Conservation (phyloP, 331 rosid species). For the Pyracantha coccinea region DNA sequence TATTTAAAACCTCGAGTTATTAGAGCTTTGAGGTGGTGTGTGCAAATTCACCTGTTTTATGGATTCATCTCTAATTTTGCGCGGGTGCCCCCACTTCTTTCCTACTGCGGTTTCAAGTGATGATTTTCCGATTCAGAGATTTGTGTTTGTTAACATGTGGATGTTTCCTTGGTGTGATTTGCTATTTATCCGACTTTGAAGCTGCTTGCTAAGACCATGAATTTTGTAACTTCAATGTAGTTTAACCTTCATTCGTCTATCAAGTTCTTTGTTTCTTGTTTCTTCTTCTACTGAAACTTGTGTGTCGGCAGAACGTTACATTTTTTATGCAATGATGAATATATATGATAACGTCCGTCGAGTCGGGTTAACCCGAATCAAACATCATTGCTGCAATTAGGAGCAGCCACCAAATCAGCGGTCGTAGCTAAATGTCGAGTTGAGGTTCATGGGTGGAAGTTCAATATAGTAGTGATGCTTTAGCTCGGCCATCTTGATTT, state of each 20-base stretch:
- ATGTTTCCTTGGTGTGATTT: slow-evolving; percentile 15
- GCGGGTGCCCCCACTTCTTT: not conserved
- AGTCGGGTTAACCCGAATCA: too few species aligned
- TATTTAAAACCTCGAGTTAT: not conserved
- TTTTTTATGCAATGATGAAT: too few species aligned
- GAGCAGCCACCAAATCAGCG: too few species aligned
- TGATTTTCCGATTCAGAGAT: not conserved
- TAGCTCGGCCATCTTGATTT: too few species aligned
- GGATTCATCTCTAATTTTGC: slow-evolving; percentile 3
- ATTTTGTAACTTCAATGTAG: slow-evolving; percentile 15
- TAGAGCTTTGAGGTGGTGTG: not conserved
- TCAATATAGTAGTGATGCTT: too few species aligned
- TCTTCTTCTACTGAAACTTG: not conserved
- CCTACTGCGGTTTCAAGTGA: not conserved
- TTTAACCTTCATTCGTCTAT: not conserved
- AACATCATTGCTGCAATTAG: too few species aligned
- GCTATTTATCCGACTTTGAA: not conserved
- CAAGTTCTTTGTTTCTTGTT: not conserved
- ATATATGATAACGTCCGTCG: too few species aligned
- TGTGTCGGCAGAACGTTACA: not conserved
- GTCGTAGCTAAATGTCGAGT: too few species aligned
- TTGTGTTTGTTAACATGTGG: slow-evolving; percentile 12
- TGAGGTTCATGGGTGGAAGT: too few species aligned
- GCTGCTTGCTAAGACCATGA: slow-evolving; percentile 7
- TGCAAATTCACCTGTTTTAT: slow-evolving; percentile 10